Percentiles rank a stretch among this genome's conserved stretches.
These are phyloP conservation scores for Pouteria campechiana DNA, from an alignment of 179 eudicot species.

Conservation along the genomic window DNA sequence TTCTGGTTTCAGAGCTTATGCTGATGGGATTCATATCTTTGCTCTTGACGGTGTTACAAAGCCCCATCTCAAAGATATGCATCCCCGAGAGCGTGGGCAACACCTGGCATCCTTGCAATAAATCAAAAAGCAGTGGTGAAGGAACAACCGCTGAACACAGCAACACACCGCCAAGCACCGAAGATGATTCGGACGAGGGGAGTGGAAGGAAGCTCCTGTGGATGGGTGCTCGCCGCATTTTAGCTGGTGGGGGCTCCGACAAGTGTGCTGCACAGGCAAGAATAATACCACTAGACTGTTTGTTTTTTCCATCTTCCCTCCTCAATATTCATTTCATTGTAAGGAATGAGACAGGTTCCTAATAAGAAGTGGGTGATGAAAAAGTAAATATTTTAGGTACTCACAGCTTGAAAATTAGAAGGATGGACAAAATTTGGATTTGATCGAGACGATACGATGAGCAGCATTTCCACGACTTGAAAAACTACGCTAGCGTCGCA, in stretches of 20 bases:
- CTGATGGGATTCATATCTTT: slow-evolving; percentile 48
- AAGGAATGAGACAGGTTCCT: too few species aligned
- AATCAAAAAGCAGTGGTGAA: slow-evolving; percentile 2
- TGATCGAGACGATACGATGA: too few species aligned
- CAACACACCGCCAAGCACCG: too few species aligned
- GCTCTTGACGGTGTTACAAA: slow-evolving; percentile 34
- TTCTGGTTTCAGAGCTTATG: slow-evolving; percentile 35
- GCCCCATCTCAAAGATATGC: slow-evolving; percentile 24
- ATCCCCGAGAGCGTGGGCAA: slow-evolving; percentile 17
- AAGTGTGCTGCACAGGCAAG: slow-evolving; percentile 22
- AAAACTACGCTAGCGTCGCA: too few species aligned
- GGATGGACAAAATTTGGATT: too few species aligned
- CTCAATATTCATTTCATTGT: too few species aligned
- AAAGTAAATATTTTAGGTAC: too few species aligned
- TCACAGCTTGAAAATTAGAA: too few species aligned
- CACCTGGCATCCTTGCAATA: slow-evolving; percentile 38
- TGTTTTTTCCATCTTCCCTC: too few species aligned
- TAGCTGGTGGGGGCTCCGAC: slow-evolving; percentile 8
- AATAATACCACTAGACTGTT: not conserved
- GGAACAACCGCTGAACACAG: too few species aligned
- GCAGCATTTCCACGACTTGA: too few species aligned
- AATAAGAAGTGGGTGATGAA: too few species aligned
- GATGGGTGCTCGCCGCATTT: slow-evolving; percentile 5
- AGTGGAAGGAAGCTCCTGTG: slow-evolving; percentile 6
- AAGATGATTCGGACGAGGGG: not conserved